Conservation (phyloP, 2,329 filamentous ascomycete species). For the Rhynchosporium graminicola region DNA sequence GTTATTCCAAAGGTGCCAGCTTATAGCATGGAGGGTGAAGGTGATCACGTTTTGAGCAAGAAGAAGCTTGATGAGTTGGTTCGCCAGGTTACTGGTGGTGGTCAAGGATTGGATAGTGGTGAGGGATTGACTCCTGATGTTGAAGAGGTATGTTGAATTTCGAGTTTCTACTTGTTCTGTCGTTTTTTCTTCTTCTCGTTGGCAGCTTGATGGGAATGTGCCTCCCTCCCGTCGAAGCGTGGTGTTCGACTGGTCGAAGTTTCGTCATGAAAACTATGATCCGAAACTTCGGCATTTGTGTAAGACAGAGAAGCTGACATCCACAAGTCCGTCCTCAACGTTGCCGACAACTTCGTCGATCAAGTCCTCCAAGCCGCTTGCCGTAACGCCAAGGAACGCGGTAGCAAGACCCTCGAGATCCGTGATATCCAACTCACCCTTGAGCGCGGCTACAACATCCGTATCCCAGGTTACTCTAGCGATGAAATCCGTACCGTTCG, state of each 20-base stretch:
- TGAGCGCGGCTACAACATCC: constrained; percentile 85
- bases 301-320: constrained; percentile 18
- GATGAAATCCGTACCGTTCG: constrained; percentile 93
- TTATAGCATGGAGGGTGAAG: constrained; percentile 87
- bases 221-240: not conserved
- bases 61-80: constrained; percentile 96
- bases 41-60: constrained; percentile 92
- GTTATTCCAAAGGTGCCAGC: constrained; percentile 78
- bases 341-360: constrained; percentile 95
- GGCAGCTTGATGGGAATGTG: not conserved
- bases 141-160: constrained; percentile 71
- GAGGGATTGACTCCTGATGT: constrained; percentile 87
- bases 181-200: not conserved
- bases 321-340: constrained; percentile 74
- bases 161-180: constrained; percentile 10
- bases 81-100: constrained; percentile 85
- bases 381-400: constrained; percentile 88
- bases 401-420: constrained; percentile 86
- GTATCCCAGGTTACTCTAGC: constrained; percentile 89
- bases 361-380: constrained; percentile 85
- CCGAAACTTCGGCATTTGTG: not conserved
- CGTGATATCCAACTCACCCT: constrained; percentile 82
- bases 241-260: no score
- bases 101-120: constrained; percentile 68
- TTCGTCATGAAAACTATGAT: no score